Conservation (phyloP, 306 rosid species). For the Castanospermum australe region DNA sequence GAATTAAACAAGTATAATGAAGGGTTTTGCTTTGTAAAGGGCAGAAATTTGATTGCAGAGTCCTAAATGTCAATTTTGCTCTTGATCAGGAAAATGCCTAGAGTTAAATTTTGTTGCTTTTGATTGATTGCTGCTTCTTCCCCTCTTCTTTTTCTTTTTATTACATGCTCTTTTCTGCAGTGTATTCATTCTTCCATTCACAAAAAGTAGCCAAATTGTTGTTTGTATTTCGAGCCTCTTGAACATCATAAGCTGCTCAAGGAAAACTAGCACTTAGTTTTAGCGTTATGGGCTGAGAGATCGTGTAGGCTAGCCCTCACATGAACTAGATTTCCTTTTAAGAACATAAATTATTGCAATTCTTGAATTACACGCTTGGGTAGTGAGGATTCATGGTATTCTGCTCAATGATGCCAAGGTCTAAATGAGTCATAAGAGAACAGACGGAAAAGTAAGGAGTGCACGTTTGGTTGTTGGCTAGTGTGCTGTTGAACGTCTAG, state of each 20-base stretch:
- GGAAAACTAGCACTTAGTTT: background rate
- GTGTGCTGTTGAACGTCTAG: conserved; percentile 35
- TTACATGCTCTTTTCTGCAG: background rate
- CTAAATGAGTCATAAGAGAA: conserved; percentile 34
- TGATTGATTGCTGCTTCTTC: background rate
- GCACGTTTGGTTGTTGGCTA: conserved; percentile 60
- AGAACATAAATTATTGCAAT: conserved; percentile 16
- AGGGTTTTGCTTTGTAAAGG: conserved; percentile 20
- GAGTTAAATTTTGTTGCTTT: conserved; percentile 21
- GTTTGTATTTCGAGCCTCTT: background rate
- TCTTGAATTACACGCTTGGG: conserved; percentile 29
- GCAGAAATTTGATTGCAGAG: background rate
- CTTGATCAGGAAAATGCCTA: conserved; percentile 7
- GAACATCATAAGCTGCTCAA: background rate
- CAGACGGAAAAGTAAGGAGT: conserved; percentile 44
- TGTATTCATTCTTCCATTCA: background rate
- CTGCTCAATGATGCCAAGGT: conserved; percentile 29
- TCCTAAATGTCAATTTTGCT: conserved; percentile 1
- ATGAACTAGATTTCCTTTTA: background rate
- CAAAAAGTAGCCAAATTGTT: background rate
- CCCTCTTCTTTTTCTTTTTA: background rate
- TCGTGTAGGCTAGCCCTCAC: conserved; percentile 1
- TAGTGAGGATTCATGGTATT: conserved; percentile 26
- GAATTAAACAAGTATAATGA: conserved; percentile 9
- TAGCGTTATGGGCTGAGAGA: background rate